Evolutionary conservation across 495 filamentous ascomycete species (phyloP).

Genomic region (Jackrogersella multiformis): DNA sequence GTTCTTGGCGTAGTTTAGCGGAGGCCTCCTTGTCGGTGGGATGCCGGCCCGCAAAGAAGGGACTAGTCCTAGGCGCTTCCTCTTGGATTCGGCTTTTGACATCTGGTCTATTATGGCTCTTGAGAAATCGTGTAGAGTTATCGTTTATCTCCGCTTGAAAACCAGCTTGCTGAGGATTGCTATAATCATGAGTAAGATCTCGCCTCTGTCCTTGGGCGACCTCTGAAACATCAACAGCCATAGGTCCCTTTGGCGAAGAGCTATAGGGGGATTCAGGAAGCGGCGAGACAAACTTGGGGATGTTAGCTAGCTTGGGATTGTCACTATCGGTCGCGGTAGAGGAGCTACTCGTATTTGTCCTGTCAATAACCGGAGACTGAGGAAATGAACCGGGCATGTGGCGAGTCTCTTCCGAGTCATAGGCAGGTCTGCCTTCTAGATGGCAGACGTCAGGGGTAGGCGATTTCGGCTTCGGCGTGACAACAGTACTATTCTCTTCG

Average conservation of each 20-base stretch:
- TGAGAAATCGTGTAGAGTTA: background rate
- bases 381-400: constrained; percentile 27
- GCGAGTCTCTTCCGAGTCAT: constrained; percentile 3
- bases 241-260: constrained; percentile 20
- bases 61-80: constrained; percentile 16
- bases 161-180: background rate
- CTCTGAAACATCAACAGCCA: constrained; percentile 28
- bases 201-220: background rate
- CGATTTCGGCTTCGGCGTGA: background rate
- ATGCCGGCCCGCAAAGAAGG: constrained; percentile 26
- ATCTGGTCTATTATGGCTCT: background rate
- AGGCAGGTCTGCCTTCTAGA: background rate
- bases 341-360: background rate
- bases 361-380: constrained; percentile 22
- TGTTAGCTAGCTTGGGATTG: background rate
- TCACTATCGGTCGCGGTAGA: background rate
- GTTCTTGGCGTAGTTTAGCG: constrained; percentile 31
- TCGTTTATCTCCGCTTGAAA: background rate
- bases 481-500: background rate
- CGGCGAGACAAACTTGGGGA: constrained; percentile 21
- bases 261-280: constrained; percentile 7
- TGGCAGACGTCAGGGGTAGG: background rate
- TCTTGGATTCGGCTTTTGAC: background rate
- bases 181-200: background rate
- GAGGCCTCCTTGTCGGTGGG: constrained; percentile 22